Conservation (phyloP, 352 stramenopile genomes). For the Phytophthora litchii region DNA sequence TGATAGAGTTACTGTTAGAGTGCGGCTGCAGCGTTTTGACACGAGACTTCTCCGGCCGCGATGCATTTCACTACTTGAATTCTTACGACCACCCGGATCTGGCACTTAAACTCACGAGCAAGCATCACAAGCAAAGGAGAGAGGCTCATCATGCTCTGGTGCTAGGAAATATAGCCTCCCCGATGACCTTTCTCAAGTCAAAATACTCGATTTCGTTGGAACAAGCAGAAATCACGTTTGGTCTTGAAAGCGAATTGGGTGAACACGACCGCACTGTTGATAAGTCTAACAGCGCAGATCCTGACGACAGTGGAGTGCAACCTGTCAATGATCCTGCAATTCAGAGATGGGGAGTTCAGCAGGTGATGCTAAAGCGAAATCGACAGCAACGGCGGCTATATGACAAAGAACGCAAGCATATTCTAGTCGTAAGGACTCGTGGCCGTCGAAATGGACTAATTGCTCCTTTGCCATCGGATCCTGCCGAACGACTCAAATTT, state of each 20-base stretch:
- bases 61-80: slow-evolving; percentile 51
- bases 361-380: slow-evolving; percentile 43
- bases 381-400: slow-evolving; percentile 32
- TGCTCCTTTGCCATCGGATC: slow-evolving; percentile 48
- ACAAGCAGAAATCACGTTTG: slow-evolving; percentile 17
- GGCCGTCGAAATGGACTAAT: slow-evolving; percentile 64
- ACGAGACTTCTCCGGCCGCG: slow-evolving; percentile 49
- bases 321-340: slow-evolving; percentile 20
- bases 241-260: slow-evolving; percentile 3
- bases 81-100: slow-evolving; percentile 51
- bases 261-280: slow-evolving; percentile 2
- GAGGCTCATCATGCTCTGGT: slow-evolving; percentile 2
- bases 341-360: slow-evolving; percentile 44
- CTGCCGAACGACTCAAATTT: slow-evolving; percentile 42
- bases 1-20: slow-evolving; percentile 48
- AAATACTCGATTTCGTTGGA: slow-evolving; percentile 27
- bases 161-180: slow-evolving; percentile 9
- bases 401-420: slow-evolving; percentile 47
- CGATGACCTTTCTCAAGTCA: not conserved
- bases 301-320: slow-evolving; percentile 3
- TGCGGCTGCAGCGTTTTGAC: slow-evolving; percentile 44
- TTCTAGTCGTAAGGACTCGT: slow-evolving; percentile 39
- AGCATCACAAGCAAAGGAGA: slow-evolving; percentile 2
- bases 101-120: slow-evolving; percentile 36
- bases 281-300: not conserved